phyloP scores from a whole-genome alignment of 202 grass and related monocot species.

The Saccharum hybrid region DNA sequence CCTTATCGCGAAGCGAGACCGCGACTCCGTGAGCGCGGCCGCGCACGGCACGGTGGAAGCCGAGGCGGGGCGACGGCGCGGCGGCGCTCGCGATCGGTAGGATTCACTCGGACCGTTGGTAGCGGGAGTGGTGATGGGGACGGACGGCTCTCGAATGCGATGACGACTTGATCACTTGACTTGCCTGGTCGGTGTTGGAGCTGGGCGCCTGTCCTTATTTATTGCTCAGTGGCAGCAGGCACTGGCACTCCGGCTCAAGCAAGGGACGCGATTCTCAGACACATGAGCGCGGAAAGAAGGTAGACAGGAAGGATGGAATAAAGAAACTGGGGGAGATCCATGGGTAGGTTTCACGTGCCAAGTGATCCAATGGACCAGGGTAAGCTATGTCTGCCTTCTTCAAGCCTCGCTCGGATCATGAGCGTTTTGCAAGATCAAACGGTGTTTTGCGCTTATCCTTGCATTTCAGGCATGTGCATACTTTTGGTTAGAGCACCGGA shows the following conservation, averaged over 20 bases:
- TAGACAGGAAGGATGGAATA: constrained; percentile 15
- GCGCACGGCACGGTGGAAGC: background rate
- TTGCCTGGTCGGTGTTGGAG: constrained; percentile 1
- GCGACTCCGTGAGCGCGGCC: constrained; percentile 1
- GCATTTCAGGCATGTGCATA: too few relatives aligned
- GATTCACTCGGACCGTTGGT: constrained; percentile 45
- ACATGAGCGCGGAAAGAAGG: too few relatives aligned
- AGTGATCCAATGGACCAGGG: background rate
- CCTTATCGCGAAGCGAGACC: constrained; percentile 51
- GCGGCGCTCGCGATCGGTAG: constrained; percentile 25
- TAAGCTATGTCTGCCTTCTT: too few relatives aligned
- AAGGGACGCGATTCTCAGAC: constrained; percentile 34
- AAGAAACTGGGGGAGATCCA: background rate
- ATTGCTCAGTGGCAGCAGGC: background rate
- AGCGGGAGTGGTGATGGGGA: constrained; percentile 24
- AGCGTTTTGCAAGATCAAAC: too few relatives aligned
- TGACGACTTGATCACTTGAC: background rate
- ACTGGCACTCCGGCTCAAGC: constrained; percentile 18
- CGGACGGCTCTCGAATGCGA: constrained; percentile 26
- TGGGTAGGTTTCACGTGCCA: constrained; percentile 8
- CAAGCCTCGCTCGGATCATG: background rate
- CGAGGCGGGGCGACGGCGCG: background rate
- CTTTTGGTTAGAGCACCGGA: too few relatives aligned
- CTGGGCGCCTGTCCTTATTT: too few relatives aligned
- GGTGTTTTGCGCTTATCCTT: too few relatives aligned